Percentiles rank a stretch among this genome's conserved stretches.
Conservation (phyloP, 2,329 filamentous ascomycete species). For the Monosporascus sp. region DNA sequence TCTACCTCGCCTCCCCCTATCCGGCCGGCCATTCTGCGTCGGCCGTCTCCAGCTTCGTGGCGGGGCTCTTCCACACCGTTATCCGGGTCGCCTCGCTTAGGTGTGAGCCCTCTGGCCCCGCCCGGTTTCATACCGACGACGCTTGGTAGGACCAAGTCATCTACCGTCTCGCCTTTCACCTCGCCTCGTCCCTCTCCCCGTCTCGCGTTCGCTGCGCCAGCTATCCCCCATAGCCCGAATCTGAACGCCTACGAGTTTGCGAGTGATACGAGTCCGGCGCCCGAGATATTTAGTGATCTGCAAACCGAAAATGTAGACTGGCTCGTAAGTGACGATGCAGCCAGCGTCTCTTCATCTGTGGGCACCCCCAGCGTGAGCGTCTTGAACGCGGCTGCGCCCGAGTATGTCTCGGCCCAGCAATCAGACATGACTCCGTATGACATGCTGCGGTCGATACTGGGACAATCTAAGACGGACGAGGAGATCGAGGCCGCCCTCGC, state of each 20-base stretch:
- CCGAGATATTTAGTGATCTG: conserved; percentile 84
- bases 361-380: conserved; percentile 64
- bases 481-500: conserved; percentile 91
- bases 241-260: conserved; percentile 93
- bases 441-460: conserved; percentile 91
- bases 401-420: conserved; percentile 64
- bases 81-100: conserved; percentile 74
- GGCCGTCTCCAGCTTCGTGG: conserved; percentile 91
- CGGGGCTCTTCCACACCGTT: conserved; percentile 76
- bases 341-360: conserved; percentile 70
- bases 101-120: conserved; percentile 76
- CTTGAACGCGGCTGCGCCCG: conserved; percentile 74
- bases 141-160: conserved; percentile 72
- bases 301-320: conserved; percentile 95
- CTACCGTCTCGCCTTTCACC: conserved; percentile 81
- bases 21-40: conserved; percentile 82
- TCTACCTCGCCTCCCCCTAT: conserved; percentile 75
- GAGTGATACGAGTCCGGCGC: conserved; percentile 71
- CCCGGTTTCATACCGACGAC: conserved; percentile 76
- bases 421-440: conserved; percentile 97
- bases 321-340: conserved; percentile 85
- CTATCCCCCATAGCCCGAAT: conserved; percentile 88
- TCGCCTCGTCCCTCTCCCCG: conserved; percentile 90
- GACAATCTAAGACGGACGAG: conserved; percentile 82
- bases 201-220: conserved; percentile 81